Conservation (phyloP, 257 asterid species). For the Echium plantagineum region DNA sequence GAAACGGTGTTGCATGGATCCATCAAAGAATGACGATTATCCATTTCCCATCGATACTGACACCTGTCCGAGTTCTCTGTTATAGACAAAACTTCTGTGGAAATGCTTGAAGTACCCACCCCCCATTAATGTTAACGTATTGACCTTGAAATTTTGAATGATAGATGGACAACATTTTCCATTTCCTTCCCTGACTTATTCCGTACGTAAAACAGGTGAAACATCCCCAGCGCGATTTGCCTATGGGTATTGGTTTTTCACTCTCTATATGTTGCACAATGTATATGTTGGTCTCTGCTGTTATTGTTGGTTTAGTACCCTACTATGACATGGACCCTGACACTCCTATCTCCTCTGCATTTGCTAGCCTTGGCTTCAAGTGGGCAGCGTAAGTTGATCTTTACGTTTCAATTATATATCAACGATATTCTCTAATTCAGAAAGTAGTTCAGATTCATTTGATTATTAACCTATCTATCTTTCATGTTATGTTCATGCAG, state of each 20-base stretch:
- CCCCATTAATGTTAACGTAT: background rate
- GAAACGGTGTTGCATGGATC: background rate
- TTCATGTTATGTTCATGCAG: conserved; percentile 27
- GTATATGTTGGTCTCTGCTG: conserved; percentile 94
- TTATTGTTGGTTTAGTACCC: conserved; percentile 90
- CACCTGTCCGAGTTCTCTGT: background rate
- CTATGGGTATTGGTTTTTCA: conserved; percentile 88
- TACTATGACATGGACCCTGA: conserved; percentile 91
- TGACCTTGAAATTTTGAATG: background rate
- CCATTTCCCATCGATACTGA: background rate
- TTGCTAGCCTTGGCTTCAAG: conserved; percentile 53
- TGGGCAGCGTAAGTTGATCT: conserved; percentile 90
- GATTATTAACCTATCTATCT: conserved; percentile 1
- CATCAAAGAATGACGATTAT: background rate
- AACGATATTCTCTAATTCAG: conserved; percentile 4
- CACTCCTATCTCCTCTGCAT: conserved; percentile 97
- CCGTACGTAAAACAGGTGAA: conserved; percentile 42
- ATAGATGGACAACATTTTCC: background rate
- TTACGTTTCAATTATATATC: conserved; percentile 2
- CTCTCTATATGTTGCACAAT: conserved; percentile 69
- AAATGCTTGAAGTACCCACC: background rate
- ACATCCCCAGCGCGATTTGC: conserved; percentile 90
- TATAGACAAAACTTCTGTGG: background rate
- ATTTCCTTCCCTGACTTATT: background rate
- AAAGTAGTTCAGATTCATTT: background rate